Percentiles rank a stretch among this genome's conserved stretches.
Conservation (phyloP, 345 rosid genomes). For the Citrus maxima region DNA sequence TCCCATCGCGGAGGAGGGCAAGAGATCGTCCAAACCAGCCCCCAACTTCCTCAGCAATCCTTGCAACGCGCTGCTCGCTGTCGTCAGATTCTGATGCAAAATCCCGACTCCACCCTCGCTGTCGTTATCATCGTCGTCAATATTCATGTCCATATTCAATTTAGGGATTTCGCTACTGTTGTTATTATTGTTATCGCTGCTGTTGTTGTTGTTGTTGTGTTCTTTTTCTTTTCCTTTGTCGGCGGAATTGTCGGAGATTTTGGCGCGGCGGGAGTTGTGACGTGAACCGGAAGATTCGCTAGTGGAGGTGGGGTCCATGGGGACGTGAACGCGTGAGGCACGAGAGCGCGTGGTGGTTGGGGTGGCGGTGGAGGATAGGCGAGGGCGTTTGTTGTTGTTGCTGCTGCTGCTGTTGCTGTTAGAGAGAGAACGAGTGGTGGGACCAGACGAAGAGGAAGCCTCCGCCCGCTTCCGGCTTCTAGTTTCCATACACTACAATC, state of each 20-base stretch:
- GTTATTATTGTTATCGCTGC: conserved; percentile 21
- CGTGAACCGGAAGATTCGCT: conserved; percentile 72
- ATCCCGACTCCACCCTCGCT: conserved; percentile 81
- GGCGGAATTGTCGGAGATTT: conserved; percentile 28
- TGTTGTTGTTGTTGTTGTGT: conserved; percentile 52
- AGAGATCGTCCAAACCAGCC: conserved; percentile 89
- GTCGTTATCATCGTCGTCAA: conserved; percentile 82
- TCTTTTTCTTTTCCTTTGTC: conserved; percentile 98
- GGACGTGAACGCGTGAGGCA: conserved; percentile 31
- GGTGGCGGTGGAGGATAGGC: conserved; percentile 14
- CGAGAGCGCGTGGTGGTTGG: conserved; percentile 43
- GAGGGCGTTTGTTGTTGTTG: background rate
- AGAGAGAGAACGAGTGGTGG: conserved; percentile 60
- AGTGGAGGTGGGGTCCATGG: conserved; percentile 67
- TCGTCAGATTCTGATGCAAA: conserved; percentile 80
- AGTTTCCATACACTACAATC: conserved; percentile 98
- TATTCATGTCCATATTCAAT: conserved; percentile 59
- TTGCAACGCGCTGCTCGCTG: conserved; percentile 96
- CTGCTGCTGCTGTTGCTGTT: conserved; percentile 19
- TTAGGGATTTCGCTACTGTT: conserved; percentile 21
- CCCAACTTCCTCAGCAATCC: conserved; percentile 94
- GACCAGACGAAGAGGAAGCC: conserved; percentile 99
- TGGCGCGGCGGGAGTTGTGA: conserved; percentile 54
- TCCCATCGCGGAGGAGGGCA: conserved; percentile 78
- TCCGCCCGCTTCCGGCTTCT: conserved; percentile 99